Evolutionary conservation across 257 asterid genomes (phyloP).

Genomic region (Solanum paucissectum): DNA sequence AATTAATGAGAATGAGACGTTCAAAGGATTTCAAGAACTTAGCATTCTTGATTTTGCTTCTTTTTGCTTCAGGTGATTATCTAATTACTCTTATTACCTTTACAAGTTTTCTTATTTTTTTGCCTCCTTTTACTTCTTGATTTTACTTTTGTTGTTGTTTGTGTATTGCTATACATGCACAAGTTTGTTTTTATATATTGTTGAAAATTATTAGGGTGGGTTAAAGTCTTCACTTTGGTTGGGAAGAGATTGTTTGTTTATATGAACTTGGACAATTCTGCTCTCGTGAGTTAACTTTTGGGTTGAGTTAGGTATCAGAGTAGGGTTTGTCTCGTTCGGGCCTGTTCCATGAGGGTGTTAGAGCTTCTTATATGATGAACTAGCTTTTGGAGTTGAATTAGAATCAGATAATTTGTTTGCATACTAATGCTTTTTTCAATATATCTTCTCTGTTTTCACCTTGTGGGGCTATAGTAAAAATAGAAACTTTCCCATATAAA

Average conservation of each 20-base stretch:
- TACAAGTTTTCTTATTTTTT: not conserved
- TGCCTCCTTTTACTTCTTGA: not conserved
- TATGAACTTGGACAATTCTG: too few species aligned
- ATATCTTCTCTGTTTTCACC: not conserved
- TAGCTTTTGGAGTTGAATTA: not conserved
- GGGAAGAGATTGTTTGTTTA: not conserved
- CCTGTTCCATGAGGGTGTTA: not conserved
- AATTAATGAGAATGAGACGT: not conserved
- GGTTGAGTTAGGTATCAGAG: not conserved
- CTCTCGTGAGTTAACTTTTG: not conserved
- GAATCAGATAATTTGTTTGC: not conserved
- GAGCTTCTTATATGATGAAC: too few species aligned
- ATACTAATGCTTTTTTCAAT: not conserved
- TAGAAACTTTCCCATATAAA: not conserved
- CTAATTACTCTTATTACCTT: not conserved
- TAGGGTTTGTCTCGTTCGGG: not conserved
- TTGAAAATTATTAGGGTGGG: not conserved
- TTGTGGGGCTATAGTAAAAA: not conserved
- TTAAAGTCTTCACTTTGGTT: not conserved
- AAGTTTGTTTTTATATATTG: not conserved
- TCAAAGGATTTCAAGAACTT: not conserved
- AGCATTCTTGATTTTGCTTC: not conserved
- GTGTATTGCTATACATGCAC: not conserved
- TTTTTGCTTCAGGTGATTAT: not conserved
- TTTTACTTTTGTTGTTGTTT: not conserved